phyloP scores from a whole-genome alignment of 2,329 filamentous ascomycete genomes.

The Penicillium sp. region DNA sequence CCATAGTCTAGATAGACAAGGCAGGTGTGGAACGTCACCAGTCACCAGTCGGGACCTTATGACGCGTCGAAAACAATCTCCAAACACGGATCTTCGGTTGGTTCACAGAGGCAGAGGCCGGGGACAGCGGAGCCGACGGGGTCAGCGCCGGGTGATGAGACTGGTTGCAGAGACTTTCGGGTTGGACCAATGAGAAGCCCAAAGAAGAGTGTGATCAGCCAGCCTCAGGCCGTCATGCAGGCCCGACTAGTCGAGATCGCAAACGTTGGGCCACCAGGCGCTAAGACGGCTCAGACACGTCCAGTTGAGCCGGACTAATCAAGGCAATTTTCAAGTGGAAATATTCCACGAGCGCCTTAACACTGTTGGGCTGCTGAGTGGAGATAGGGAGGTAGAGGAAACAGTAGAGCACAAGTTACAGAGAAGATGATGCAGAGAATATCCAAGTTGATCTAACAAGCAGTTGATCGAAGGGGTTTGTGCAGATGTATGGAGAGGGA shows the following conservation, averaged over 20 bases:
- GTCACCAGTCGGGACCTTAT: conserved; percentile 20
- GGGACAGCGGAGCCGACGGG: conserved; percentile 16
- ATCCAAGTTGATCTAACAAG: not conserved
- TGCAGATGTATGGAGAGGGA: not conserved
- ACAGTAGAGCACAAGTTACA: not conserved
- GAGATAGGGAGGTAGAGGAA: not conserved
- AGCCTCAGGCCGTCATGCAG: conserved; percentile 26
- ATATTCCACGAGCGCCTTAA: conserved; percentile 9
- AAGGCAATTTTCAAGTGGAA: conserved; percentile 7
- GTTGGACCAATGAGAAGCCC: conserved; percentile 16
- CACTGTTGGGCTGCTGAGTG: not conserved
- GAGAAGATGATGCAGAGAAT: not conserved
- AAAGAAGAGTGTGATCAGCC: conserved; percentile 9
- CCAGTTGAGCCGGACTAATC: conserved; percentile 17
- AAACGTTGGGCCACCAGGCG: conserved; percentile 28
- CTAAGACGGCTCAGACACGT: conserved; percentile 22
- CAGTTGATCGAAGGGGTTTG: not conserved
- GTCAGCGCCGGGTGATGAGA: conserved; percentile 9
- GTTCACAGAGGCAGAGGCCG: conserved; percentile 1
- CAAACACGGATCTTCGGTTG: conserved; percentile 9
- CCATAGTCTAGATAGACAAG: conserved; percentile 30
- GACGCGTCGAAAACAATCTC: conserved; percentile 28
- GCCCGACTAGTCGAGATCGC: conserved; percentile 14
- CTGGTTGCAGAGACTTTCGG: conserved; percentile 15
- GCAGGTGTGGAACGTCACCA: conserved; percentile 12